Evolutionary conservation across 495 filamentous ascomycete genomes (phyloP).

Genomic region (Penicillium simplicissimum): DNA sequence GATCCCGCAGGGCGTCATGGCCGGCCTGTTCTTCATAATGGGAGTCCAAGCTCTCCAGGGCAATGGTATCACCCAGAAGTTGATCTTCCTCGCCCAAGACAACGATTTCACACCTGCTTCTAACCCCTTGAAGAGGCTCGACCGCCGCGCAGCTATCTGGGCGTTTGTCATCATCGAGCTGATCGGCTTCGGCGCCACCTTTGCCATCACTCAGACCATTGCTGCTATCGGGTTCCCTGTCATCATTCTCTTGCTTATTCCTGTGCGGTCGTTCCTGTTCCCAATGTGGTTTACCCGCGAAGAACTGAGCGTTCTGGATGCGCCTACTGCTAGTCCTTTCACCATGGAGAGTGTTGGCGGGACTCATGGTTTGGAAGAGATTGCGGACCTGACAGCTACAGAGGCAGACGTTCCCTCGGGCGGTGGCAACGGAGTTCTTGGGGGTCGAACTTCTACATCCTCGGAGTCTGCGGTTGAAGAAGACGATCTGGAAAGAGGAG

Average conservation of each 20-base stretch:
- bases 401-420: conserved; percentile 5
- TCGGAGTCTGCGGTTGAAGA: conserved; percentile 34
- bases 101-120: conserved; percentile 58
- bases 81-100: conserved; percentile 76
- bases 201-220: conserved; percentile 95
- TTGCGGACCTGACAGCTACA: conserved; percentile 14
- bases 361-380: conserved; percentile 52
- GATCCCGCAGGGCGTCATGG: conserved; percentile 85
- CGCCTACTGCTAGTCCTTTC: conserved; percentile 77
- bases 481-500: conserved; percentile 44
- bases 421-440: conserved; percentile 22
- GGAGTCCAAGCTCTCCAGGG: conserved; percentile 77
- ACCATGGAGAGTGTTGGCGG: conserved; percentile 85
- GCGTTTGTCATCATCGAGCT: conserved; percentile 75
- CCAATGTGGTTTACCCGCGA: conserved; percentile 65
- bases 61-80: conserved; percentile 82
- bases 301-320: conserved; percentile 75
- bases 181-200: conserved; percentile 78
- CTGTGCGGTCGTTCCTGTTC: conserved; percentile 69
- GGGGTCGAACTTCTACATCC: conserved; percentile 19
- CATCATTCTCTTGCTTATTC: conserved; percentile 80
- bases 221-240: conserved; percentile 93
- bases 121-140: conserved; percentile 65
- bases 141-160: conserved; percentile 67
- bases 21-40: conserved; percentile 94